Percentiles rank a stretch among this genome's conserved stretches.
These are phyloP conservation scores for Thymus quinquecostatus DNA, from an alignment of 257 asterid genomes.

Conservation along the genomic window DNA sequence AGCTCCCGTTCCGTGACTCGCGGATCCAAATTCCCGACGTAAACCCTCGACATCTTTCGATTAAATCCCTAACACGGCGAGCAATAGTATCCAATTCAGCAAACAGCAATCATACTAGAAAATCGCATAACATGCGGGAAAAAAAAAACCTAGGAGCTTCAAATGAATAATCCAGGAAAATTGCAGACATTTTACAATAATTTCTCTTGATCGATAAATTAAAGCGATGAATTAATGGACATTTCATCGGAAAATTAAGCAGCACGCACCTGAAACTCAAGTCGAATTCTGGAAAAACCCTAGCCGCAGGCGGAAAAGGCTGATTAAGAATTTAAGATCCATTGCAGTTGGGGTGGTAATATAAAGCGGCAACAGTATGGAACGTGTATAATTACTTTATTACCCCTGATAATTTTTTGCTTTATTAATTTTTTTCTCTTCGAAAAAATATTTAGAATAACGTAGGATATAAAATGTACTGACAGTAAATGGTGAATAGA, in stretches of 20 bases:
- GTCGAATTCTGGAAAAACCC: conserved; percentile 27
- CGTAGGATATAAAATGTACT: too few species aligned
- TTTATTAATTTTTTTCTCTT: too few species aligned
- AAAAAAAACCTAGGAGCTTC: not conserved
- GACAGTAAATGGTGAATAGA: too few species aligned
- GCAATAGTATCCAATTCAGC: not conserved
- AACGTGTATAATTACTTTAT: not conserved
- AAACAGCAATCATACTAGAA: not conserved
- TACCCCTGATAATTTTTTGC: conserved; percentile 2
- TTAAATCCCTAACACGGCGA: not conserved
- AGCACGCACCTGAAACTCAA: conserved; percentile 39
- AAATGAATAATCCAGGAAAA: not conserved
- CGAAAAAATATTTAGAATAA: too few species aligned
- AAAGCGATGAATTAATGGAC: not conserved
- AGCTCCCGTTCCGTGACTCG: conserved; percentile 92
- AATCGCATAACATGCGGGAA: not conserved
- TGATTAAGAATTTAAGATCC: not conserved
- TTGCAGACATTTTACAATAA: not conserved
- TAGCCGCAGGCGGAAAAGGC: conserved; percentile 34
- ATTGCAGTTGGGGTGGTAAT: not conserved
- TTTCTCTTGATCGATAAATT: not conserved
- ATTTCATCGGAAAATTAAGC: not conserved
- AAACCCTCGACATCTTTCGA: conserved; percentile 71
- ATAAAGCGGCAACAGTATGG: conserved; percentile 7
- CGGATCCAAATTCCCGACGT: conserved; percentile 88